Conservation (phyloP, 2,329 filamentous ascomycete genomes). For the Nigrospora sphaerica region DNA sequence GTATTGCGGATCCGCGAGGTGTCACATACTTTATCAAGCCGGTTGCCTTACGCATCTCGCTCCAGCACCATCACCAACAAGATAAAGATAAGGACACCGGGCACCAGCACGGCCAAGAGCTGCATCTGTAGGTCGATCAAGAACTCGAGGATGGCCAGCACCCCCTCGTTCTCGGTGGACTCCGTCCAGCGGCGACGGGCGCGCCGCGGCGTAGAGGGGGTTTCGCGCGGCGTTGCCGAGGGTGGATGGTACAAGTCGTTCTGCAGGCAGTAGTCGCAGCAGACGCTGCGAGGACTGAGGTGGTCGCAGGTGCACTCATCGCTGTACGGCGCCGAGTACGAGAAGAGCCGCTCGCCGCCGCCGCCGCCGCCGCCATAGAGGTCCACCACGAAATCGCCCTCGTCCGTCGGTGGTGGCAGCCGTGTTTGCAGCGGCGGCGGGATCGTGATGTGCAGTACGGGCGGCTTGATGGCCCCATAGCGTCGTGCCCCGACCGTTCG, state of each 20-base stretch:
- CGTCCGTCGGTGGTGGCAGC: too few species aligned
- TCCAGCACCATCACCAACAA: conserved; percentile 1
- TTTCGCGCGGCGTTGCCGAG: not conserved
- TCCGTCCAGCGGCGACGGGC: conserved; percentile 3
- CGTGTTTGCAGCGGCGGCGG: too few species aligned
- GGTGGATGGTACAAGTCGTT: not conserved
- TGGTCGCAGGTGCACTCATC: not conserved
- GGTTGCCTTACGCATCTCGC: too few species aligned
- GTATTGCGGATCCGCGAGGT: too few species aligned
- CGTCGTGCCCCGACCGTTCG: too few species aligned
- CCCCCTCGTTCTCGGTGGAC: conserved; percentile 5
- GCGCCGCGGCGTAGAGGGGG: not conserved
- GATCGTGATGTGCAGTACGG: too few species aligned
- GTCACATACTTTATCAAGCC: too few species aligned
- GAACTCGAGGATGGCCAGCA: conserved; percentile 7
- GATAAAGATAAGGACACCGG: conserved; percentile 9
- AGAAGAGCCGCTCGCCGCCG: too few species aligned
- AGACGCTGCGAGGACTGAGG: not conserved
- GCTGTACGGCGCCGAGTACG: too few species aligned
- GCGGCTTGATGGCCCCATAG: too few species aligned
- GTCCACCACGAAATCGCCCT: too few species aligned
- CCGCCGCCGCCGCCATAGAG: too few species aligned
- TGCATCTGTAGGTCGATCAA: conserved; percentile 11
- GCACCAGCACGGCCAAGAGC: conserved; percentile 9
- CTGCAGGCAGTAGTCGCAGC: not conserved